Evolutionary conservation across 2,329 filamentous ascomycete genomes (phyloP), one percentile per base, ranked within the genome.

Genomic region (Phialemoniopsis sp.): DNA sequence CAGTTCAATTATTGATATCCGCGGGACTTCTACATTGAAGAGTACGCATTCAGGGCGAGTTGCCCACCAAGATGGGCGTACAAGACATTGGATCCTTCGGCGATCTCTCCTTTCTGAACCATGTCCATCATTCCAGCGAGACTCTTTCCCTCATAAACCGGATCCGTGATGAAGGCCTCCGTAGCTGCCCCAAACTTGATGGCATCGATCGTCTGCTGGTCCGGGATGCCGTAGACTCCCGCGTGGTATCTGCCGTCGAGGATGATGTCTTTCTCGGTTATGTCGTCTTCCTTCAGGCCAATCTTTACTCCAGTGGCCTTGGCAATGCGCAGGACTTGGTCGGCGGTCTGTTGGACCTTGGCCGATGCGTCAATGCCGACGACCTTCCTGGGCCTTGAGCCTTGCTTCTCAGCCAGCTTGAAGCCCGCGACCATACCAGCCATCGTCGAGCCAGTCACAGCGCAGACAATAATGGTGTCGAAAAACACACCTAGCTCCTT

Each of bases 91-190:
- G 78, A 78, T 1, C 71, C 71, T 4, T 61, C 58, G 0, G 55
- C 31, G 42, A 87, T 79, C 56, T 82, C 76, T 0, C 75, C 81
- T 37, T 72, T 76, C 46, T 64, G 72, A 14, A 86, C 76, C 64
- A 87, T 62, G 54, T 82, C 80, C 48, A 87, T 76, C 80, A 87
- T 73, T 0, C 83, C 84, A 4, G 82, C 82, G 57, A 88, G 62
- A 49, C 78, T 85, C 73, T 88, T 88, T 2, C 85, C 85, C 62
- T 87, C 83, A 52, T 88, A 88, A 2, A 88, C 84, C 0, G 83
- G 84, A 53, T 88, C 84, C 0, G 82, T 87, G 46, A 88, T 84
- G 50, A 88, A 81, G 0, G 76, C 84, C 63, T 88, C 85, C 2
- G 78, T 85, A 42, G 66, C 58, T 1, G 84, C 84, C 5, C 78